Evolutionary conservation across 2,329 filamentous ascomycete species (phyloP).

Genomic region (Neonectria magnoliae): DNA sequence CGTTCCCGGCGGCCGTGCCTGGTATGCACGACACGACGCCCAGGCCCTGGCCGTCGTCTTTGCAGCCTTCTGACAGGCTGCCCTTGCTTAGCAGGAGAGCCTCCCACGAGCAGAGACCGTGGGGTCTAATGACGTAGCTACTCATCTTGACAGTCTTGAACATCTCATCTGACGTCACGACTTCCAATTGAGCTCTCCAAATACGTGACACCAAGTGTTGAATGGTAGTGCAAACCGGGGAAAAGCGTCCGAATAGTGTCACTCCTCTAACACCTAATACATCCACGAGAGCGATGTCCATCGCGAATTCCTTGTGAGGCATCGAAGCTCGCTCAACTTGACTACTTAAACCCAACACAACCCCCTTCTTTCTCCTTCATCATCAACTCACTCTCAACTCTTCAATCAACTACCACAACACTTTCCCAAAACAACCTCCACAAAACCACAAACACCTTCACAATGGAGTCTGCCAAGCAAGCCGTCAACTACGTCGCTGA

Average conservation of each 20-base stretch:
- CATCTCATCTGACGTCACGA: constrained; percentile 25
- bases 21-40: neutral
- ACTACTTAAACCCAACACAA: constrained; percentile 36
- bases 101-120: neutral
- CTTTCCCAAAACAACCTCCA: constrained; percentile 18
- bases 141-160: neutral
- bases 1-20: constrained; percentile 10
- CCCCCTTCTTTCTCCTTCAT: constrained; percentile 21
- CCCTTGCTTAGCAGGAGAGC: neutral
- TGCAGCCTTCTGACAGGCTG: neutral
- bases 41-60: neutral
- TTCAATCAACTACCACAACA: constrained; percentile 2
- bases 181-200: neutral
- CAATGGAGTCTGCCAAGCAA: constrained; percentile 67
- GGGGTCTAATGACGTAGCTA: constrained; percentile 19
- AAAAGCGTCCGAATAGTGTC: neutral
- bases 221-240: neutral
- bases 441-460: constrained; percentile 40
- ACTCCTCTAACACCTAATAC: constrained; percentile 12
- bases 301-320: constrained; percentile 2
- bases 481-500: constrained; percentile 76
- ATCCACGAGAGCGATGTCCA: neutral
- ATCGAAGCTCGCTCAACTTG: neutral
- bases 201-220: neutral
- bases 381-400: constrained; percentile 31